phyloP scores from a whole-genome alignment of 768 basidiomycete genomes.

The Hericium alpestre region DNA sequence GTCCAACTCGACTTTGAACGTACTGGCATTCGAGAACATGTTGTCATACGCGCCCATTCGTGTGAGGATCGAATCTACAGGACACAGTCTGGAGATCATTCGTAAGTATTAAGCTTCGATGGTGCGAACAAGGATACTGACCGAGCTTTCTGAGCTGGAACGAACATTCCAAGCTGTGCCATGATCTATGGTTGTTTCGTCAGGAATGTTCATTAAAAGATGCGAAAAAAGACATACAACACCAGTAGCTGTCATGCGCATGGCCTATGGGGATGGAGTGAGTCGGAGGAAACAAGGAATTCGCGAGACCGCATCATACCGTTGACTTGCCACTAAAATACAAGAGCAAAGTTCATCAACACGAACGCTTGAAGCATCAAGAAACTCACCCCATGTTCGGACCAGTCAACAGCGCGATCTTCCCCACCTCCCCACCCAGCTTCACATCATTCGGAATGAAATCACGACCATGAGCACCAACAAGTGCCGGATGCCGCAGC shows the following conservation, averaged over 20 bases:
- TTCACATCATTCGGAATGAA: conserved; percentile 94
- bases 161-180: conserved; percentile 93
- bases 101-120: conserved; percentile 1
- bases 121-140: conserved; percentile 20
- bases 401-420: conserved; percentile 83
- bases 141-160: conserved; percentile 78
- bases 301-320: conserved; percentile 22
- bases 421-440: conserved; percentile 65
- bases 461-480: conserved; percentile 48
- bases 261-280: conserved; percentile 33
- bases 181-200: conserved; percentile 43
- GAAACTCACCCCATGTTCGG: conserved; percentile 80
- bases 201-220: no score
- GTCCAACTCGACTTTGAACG: conserved; percentile 97
- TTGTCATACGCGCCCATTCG: conserved; percentile 99
- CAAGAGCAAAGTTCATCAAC: neutral
- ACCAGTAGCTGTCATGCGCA: conserved; percentile 94
- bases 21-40: conserved; percentile 89
- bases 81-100: conserved; percentile 49
- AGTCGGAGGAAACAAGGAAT: neutral
- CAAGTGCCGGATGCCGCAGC: conserved; percentile 81
- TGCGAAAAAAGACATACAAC: conserved; percentile 40
- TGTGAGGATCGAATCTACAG: conserved; percentile 86
- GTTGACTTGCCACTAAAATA: conserved; percentile 63
- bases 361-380: neutral